Base-by-base conservation (phyloP, 2,329 filamentous ascomycete species). In the Neocatenulostroma microsporum region DNA sequence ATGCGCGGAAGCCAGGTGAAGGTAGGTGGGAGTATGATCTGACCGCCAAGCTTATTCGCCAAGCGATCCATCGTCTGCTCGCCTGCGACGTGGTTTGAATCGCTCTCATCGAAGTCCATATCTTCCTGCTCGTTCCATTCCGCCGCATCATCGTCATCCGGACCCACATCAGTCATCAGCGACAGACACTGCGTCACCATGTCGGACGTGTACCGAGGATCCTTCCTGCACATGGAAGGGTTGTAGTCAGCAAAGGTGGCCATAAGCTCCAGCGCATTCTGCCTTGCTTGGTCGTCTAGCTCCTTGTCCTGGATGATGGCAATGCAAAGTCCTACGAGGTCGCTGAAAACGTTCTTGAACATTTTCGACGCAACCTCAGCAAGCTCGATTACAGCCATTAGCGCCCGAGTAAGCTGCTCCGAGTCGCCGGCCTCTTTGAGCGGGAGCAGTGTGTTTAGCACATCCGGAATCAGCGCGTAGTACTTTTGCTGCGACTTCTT, bases 121-220 rank as follows among this genome's bases (percentile, higher is more conserved):
- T 98, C 91, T 58, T 98, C 91, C 18, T 84, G 84, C 3, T 79
- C 73, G 48, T 94, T 83, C 91, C 91, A 98, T 51, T 96, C 91
- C 13, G 81, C 70, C 3, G 88, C 89, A 67, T 96, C 87, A 38
- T 98, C 89, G 50, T 98, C 91, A 50, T 96, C 91, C 44, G 81
- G 73, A 25, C 88, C 91, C 43, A 98, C 81, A 58, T 98, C 91
- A 3, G 91, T 96, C 91, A 98, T 98, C 50, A 98, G 67, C 51
- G 89, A 96, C 49, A 98, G 68, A 61, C 91, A 98, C 62, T 98
- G 91, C 1, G 88, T 96, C 47, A 98, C 93, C 91, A 98, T 98
- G 47, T 95, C 87, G 42, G 76, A 80, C 2, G 88, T 91, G 64
- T 93, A 98, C 9, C 79, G 82, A n/a, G 79, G 64, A 57, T 98